Evolutionary conservation across 371 early-diverging fungal species (phyloP).

Genomic region (Cokeromyces recurvatus): DNA sequence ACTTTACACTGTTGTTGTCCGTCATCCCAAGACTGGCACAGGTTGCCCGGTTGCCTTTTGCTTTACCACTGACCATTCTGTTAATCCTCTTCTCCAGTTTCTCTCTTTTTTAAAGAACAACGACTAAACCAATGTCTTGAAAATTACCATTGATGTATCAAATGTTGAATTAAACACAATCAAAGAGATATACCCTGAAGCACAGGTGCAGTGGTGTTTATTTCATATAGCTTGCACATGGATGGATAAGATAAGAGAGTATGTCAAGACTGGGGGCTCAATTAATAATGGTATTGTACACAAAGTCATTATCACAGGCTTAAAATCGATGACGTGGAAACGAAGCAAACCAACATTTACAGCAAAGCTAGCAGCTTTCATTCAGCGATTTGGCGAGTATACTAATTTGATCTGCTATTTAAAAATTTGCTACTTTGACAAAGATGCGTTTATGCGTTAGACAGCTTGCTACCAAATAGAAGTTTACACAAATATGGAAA

Average conservation of each 20-base stretch:
- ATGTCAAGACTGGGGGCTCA: background rate
- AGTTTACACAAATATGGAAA: constrained; percentile 7
- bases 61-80: too few relatives aligned
- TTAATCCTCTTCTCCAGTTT: too few relatives aligned
- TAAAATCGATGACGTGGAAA: background rate
- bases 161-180: background rate
- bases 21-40: too few relatives aligned
- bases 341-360: background rate
- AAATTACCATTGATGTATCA: constrained; percentile 1
- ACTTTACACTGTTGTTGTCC: background rate
- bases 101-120: too few relatives aligned
- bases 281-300: background rate
- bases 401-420: too few relatives aligned
- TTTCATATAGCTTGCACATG: constrained; percentile 4
- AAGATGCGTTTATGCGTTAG: background rate
- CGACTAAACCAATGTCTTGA: too few relatives aligned
- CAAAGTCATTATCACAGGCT: background rate
- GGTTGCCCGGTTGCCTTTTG: too few relatives aligned
- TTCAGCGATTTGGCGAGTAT: background rate
- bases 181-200: background rate
- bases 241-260: background rate
- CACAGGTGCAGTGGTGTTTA: background rate
- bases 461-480: background rate
- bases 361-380: background rate
- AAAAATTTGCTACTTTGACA: too few relatives aligned